Evolutionary conservation across 148 eudicot species (phyloP).

Genomic region (Simmondsia chinensis): DNA sequence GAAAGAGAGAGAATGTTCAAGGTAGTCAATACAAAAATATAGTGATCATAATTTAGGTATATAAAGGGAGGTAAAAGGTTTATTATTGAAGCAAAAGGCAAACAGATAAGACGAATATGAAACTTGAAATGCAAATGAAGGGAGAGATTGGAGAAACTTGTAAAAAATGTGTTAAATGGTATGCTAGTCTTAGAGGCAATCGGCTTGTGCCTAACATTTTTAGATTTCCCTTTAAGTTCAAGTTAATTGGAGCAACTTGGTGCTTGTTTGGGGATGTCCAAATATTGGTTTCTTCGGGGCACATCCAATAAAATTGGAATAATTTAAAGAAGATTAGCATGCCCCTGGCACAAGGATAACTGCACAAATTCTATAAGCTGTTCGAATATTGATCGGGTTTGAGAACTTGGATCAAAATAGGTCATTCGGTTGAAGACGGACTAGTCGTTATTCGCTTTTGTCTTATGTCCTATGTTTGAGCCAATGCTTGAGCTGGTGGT

Average conservation of each 20-base stretch:
- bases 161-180: constrained; percentile 19
- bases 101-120: constrained; percentile 17
- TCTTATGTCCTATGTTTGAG: too few species aligned
- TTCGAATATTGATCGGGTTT: too few species aligned
- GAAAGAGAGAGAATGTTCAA: background rate
- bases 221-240: constrained; percentile 45
- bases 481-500: too few species aligned
- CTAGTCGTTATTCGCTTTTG: too few species aligned
- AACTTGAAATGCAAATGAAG: constrained; percentile 19
- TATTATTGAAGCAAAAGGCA: constrained; percentile 25
- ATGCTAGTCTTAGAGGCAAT: constrained; percentile 44
- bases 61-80: constrained; percentile 15
- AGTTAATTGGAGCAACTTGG: constrained; percentile 35
- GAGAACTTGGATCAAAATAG: too few species aligned
- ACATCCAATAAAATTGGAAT: too few species aligned
- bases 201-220: constrained; percentile 14
- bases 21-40: constrained; percentile 2
- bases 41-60: constrained; percentile 8
- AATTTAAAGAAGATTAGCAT: too few species aligned
- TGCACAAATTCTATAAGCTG: too few species aligned
- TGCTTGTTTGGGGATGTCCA: too few species aligned
- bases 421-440: too few species aligned
- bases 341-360: too few species aligned
- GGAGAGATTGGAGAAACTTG: constrained; percentile 36
- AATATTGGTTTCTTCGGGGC: too few species aligned